Percentiles rank a stretch among this genome's conserved stretches.
Evolutionary conservation across 23 red algal species (phyloP).

Genomic region (Gracilaria caudata): DNA sequence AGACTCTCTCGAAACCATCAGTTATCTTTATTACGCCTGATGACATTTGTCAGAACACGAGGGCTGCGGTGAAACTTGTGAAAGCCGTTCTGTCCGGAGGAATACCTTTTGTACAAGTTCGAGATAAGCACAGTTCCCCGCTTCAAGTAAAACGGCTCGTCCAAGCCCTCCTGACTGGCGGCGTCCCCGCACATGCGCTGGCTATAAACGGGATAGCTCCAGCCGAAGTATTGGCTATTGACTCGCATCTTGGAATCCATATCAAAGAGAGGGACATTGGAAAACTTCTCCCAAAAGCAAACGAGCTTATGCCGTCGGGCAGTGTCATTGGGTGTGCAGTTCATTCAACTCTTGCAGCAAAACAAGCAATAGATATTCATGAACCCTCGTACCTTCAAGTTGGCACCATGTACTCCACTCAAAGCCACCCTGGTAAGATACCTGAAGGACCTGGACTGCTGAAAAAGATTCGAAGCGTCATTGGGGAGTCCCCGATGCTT

Average conservation of each 20-base stretch:
- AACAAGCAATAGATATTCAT: conserved; percentile 2
- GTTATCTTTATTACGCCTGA: conserved; percentile 58
- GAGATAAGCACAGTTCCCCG: conserved; percentile 18
- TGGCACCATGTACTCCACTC: conserved; percentile 81
- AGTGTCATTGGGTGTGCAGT: conserved; percentile 39
- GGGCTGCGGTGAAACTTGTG: background rate
- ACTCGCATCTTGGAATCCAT: conserved; percentile 36
- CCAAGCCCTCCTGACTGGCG: conserved; percentile 6
- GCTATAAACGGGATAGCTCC: conserved; percentile 44
- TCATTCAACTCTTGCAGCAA: conserved; percentile 21
- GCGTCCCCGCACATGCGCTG: conserved; percentile 5
- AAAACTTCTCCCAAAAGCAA: conserved; percentile 17
- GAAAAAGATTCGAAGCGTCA: conserved; percentile 27
- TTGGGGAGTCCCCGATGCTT: conserved; percentile 9
- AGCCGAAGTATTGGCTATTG: background rate
- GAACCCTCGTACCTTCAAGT: conserved; percentile 70
- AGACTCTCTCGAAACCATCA: conserved; percentile 20
- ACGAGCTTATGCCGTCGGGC: background rate
- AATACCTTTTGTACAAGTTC: conserved; percentile 45
- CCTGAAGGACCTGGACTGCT: conserved; percentile 65
- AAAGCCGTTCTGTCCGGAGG: conserved; percentile 17
- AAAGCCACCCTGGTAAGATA: conserved; percentile 79
- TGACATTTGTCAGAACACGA: conserved; percentile 36
- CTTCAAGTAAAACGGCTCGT: conserved; percentile 17
- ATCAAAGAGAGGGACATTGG: conserved; percentile 56